phyloP scores from a whole-genome alignment of 306 rosid species.

The Luffa aegyptiaca region DNA sequence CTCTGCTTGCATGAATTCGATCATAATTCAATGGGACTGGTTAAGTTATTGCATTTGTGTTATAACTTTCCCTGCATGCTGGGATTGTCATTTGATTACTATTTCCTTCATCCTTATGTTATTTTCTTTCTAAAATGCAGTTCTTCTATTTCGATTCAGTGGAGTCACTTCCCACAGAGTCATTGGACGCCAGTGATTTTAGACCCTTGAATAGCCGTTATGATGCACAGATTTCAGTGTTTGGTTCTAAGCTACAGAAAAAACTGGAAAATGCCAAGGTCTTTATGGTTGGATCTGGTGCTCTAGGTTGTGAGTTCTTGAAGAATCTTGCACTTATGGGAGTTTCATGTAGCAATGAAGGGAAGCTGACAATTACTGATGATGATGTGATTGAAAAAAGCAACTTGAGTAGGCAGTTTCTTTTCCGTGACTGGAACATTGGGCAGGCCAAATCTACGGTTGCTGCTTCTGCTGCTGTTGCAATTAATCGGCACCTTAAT shows the following conservation, averaged over 20 bases:
- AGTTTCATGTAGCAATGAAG: slow-evolving; percentile 74
- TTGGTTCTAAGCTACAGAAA: slow-evolving; percentile 83
- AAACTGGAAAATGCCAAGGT: slow-evolving; percentile 72
- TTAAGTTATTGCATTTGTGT: background rate
- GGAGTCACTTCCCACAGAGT: slow-evolving; percentile 89
- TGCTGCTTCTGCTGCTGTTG: slow-evolving; percentile 76
- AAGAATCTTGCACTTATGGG: slow-evolving; percentile 94
- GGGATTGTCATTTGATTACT: background rate
- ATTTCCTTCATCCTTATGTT: slow-evolving; percentile 11
- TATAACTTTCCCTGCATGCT: background rate
- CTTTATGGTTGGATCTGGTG: slow-evolving; percentile 96
- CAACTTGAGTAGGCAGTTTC: slow-evolving; percentile 93
- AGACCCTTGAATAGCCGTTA: slow-evolving; percentile 78
- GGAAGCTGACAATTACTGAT: slow-evolving; percentile 78
- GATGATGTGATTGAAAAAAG: slow-evolving; percentile 99
- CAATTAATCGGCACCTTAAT: slow-evolving; percentile 47
- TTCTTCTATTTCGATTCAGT: slow-evolving; percentile 90
- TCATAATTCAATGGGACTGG: background rate
- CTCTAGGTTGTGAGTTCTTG: slow-evolving; percentile 85
- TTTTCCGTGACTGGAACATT: slow-evolving; percentile 98
- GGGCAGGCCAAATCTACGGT: slow-evolving; percentile 96
- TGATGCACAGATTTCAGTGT: slow-evolving; percentile 97
- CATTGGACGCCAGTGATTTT: slow-evolving; percentile 61
- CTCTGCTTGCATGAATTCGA: background rate
- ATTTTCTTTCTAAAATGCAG: slow-evolving; percentile 31